A percentile compares a stretch with the other conserved stretches of the same genome.
phyloP scores from a whole-genome alignment of 2,329 filamentous ascomycete genomes.

The Aspergillus melleus region DNA sequence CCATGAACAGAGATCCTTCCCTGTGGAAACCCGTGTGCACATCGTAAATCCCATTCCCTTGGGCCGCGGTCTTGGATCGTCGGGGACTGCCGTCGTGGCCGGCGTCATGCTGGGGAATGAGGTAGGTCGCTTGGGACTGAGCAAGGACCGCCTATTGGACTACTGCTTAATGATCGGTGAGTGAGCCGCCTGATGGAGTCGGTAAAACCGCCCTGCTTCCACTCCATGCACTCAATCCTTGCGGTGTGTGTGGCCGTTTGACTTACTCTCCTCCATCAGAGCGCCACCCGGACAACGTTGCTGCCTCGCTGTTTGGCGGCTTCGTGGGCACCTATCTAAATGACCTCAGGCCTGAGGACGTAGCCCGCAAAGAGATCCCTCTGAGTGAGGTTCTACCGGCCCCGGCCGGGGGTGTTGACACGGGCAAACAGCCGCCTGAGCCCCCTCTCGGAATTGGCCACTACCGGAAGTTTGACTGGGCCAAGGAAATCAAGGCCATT shows the following conservation, averaged over 20 bases:
- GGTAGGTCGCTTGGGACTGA: conserved; percentile 75
- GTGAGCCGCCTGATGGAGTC: conserved; percentile 19
- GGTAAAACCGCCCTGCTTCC: neutral
- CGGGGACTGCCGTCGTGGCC: conserved; percentile 90
- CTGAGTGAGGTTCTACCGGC: conserved; percentile 89
- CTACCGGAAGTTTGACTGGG: conserved; percentile 94
- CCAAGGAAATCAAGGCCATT: conserved; percentile 91
- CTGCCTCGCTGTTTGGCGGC: conserved; percentile 89
- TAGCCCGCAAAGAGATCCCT: conserved; percentile 88
- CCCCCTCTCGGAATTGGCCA: conserved; percentile 93
- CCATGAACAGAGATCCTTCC: conserved; percentile 82
- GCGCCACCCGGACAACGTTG: conserved; percentile 90
- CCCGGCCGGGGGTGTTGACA: conserved; percentile 87
- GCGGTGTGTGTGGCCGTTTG: neutral
- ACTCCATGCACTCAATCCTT: neutral
- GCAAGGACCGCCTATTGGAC: conserved; percentile 82
- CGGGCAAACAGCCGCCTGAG: conserved; percentile 78
- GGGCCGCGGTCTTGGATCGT: conserved; percentile 89
- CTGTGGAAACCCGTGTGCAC: conserved; percentile 82
- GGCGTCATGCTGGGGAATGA: conserved; percentile 92
- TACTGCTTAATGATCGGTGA: conserved; percentile 94
- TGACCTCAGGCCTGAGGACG: conserved; percentile 84
- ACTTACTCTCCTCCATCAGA: conserved; percentile 42
- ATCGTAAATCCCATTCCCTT: conserved; percentile 95
- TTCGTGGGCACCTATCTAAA: conserved; percentile 97